Evolutionary conservation across 345 rosid species (phyloP).

Genomic region (Zanthoxylum bungeanum): DNA sequence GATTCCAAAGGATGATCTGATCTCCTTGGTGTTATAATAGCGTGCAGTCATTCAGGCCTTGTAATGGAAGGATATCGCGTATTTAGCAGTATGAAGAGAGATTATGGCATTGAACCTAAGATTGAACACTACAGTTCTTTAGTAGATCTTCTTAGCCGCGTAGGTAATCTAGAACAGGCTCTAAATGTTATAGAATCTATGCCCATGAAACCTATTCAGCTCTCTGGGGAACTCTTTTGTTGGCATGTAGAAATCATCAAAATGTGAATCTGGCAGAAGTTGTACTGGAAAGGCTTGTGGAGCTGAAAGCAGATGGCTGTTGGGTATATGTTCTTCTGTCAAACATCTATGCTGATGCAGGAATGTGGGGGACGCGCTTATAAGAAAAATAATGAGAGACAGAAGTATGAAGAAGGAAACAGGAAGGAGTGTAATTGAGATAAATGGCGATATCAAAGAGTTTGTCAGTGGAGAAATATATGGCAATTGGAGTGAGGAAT

Average conservation of each 20-base stretch:
- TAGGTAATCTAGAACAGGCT: slow-evolving; percentile 22
- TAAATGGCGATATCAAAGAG: slow-evolving; percentile 21
- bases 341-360: slow-evolving; percentile 29
- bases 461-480: slow-evolving; percentile 26
- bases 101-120: slow-evolving; percentile 22
- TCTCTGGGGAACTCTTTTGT: slow-evolving; percentile 34
- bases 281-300: slow-evolving; percentile 25
- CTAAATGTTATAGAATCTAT: slow-evolving; percentile 17
- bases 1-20: slow-evolving; percentile 27
- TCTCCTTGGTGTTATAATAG: slow-evolving; percentile 28
- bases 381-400: slow-evolving; percentile 18
- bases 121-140: slow-evolving; percentile 34
- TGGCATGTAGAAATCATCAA: slow-evolving; percentile 29
- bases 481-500: slow-evolving; percentile 2
- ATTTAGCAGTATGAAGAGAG: slow-evolving; percentile 24
- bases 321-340: slow-evolving; percentile 24
- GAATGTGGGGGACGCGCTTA: slow-evolving; percentile 31
- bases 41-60: slow-evolving; percentile 35
- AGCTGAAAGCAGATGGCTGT: slow-evolving; percentile 28
- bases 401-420: slow-evolving; percentile 26
- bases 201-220: slow-evolving; percentile 26
- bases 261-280: slow-evolving; percentile 23
- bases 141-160: slow-evolving; percentile 31
- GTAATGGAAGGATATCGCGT: slow-evolving; percentile 23
- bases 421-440: slow-evolving; percentile 30